Base-by-base conservation (phyloP, 176 grass and related monocot genomes). In the Carex scoparia region DNA sequence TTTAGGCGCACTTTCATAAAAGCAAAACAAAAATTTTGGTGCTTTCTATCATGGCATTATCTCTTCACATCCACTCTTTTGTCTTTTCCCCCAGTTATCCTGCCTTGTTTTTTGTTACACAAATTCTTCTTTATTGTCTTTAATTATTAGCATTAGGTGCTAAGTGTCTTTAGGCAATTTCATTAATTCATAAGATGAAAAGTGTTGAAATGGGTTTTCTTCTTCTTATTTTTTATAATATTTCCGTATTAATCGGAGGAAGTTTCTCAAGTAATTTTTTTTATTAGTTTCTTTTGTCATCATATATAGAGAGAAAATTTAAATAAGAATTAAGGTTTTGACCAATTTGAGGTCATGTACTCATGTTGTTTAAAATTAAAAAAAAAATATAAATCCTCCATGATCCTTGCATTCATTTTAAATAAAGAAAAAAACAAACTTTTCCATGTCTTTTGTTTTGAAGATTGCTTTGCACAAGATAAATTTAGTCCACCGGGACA, bases 111-210 rank as follows among this genome's bases (percentile, higher is more conserved):
- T 81, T 63, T 81, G 56, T 81, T 81, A 65, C 35, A 48, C 65
- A 55, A 68, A 49, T 69, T 83, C 81, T 66, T 83, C 3, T 53
- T 55, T 83, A 69, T 83, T 68, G 79, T 83, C 28, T 83, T 83
- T 44, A 48, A 12, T 61, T 80, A 42, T 61, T 80, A 42, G 32
- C 16, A 16, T 16, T 2, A 19, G 15, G 58, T 31, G 27, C 27
- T 4, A 13, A 65, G 63, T 65, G 63, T 65, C 28, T 31, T 31
- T 9, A 31, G 63, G 28, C 66, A 16, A 61, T 80, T 60, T 38
- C 5, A 28, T 80, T 80, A 33, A 80, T 15, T 4, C 13, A 23
- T 49, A 49, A 16, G 15, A 18, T 72, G 40, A 69, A 18, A 69
- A 40, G 33, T 16, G 32, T 69, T 15, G 42, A 38, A 38, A 49